A percentile compares a stretch with the other conserved stretches of the same genome.
phyloP scores from a whole-genome alignment of 495 filamentous ascomycete genomes.

The Aspergillus conjunctus region DNA sequence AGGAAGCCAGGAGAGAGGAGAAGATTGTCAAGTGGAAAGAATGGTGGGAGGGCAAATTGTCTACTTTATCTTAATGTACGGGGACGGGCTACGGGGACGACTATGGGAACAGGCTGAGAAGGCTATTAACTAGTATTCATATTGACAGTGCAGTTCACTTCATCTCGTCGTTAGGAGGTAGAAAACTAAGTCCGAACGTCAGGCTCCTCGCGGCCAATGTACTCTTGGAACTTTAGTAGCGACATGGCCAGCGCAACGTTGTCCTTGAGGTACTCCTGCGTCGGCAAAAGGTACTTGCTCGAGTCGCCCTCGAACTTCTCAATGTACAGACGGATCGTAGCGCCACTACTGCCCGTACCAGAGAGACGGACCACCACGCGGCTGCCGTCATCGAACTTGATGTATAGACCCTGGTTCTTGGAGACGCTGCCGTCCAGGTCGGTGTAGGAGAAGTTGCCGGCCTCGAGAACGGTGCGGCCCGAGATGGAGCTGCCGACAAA shows the following conservation, averaged over 20 bases:
- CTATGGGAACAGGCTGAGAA: neutral
- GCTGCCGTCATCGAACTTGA: conserved; percentile 92
- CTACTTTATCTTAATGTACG: too few species aligned
- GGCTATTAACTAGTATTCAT: conserved; percentile 1
- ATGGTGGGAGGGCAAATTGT: conserved; percentile 70
- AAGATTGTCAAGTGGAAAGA: conserved; percentile 72
- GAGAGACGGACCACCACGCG: conserved; percentile 92
- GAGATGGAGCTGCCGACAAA: conserved; percentile 82
- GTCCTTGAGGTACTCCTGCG: conserved; percentile 91
- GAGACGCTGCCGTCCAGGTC: conserved; percentile 94
- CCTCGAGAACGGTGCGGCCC: conserved; percentile 81
- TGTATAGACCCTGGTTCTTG: conserved; percentile 94
- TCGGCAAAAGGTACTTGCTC: conserved; percentile 71
- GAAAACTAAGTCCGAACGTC: conserved; percentile 82
- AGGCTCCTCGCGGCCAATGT: conserved; percentile 84
- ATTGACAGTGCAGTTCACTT: neutral
- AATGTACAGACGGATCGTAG: conserved; percentile 94
- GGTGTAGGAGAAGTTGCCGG: conserved; percentile 95
- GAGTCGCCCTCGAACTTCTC: conserved; percentile 85
- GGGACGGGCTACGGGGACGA: neutral
- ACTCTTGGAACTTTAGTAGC: conserved; percentile 87
- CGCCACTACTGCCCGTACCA: conserved; percentile 90
- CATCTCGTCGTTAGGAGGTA: conserved; percentile 4
- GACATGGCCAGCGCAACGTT: conserved; percentile 82
- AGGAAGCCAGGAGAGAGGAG: conserved; percentile 72